These are phyloP conservation scores for Setomelanomma holmii DNA, from an alignment of 2,329 filamentous ascomycete species.

Conservation along the genomic window DNA sequence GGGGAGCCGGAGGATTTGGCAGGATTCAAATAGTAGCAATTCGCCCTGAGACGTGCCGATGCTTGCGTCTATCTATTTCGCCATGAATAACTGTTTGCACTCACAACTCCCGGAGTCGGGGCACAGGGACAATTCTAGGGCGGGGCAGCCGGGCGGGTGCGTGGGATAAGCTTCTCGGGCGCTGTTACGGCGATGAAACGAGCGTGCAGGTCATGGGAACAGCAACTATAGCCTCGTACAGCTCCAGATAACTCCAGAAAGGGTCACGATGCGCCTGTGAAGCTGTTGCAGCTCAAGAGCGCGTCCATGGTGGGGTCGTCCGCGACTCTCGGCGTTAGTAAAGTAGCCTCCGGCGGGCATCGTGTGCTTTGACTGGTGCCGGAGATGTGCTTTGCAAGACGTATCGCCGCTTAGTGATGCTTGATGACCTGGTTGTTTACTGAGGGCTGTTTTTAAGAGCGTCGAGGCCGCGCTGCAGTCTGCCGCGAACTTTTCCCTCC, in stretches of 20 bases:
- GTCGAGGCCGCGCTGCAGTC: constrained; percentile 21
- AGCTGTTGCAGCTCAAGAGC: constrained; percentile 15
- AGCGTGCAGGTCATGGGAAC: constrained; percentile 4
- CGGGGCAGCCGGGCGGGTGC: constrained; percentile 20
- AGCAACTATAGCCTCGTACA: constrained; percentile 2
- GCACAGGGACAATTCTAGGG: constrained; percentile 12
- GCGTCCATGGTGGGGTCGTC: constrained; percentile 36
- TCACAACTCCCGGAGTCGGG: constrained; percentile 26
- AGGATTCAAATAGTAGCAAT: constrained; percentile 15
- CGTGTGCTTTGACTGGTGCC: constrained; percentile 29
- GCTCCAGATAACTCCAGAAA: constrained; percentile 1
- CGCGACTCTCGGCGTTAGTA: constrained; percentile 38
- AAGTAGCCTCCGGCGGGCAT: constrained; percentile 35
- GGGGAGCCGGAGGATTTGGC: constrained; percentile 24
- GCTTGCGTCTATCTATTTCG: constrained; percentile 19
- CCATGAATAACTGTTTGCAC: constrained; percentile 22
- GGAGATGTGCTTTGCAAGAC: constrained; percentile 43
- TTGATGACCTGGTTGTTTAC: constrained; percentile 32
- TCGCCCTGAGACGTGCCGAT: constrained; percentile 20
- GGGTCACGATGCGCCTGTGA: constrained; percentile 15
- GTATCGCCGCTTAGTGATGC: constrained; percentile 44
- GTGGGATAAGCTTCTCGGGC: constrained; percentile 10
- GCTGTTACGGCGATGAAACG: constrained; percentile 29
- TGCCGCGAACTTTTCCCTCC: constrained; percentile 21
- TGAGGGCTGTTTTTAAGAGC: constrained; percentile 27